Evolutionary conservation across 2,329 filamentous ascomycete genomes (phyloP).

Genomic region (Blastomyces parvus): DNA sequence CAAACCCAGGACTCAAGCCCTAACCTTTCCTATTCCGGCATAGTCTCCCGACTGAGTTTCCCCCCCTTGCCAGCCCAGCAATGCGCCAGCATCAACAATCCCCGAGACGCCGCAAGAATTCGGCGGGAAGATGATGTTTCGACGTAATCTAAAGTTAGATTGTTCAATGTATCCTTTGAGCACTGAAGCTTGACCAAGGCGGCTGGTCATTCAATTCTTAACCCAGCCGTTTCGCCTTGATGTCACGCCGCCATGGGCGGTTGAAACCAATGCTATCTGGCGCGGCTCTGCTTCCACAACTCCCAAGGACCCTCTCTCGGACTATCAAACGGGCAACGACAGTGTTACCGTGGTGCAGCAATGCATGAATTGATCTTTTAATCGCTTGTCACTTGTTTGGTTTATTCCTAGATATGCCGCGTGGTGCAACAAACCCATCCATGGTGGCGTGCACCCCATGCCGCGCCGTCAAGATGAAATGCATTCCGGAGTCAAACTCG

Average conservation of each 20-base stretch:
- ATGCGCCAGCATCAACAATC: neutral
- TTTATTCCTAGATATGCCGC: neutral
- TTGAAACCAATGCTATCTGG: neutral
- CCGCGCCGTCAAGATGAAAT: constrained; percentile 35
- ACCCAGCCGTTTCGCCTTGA: neutral
- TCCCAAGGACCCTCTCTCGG: neutral
- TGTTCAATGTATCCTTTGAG: neutral
- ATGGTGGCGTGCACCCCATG: constrained; percentile 29
- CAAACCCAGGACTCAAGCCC: neutral
- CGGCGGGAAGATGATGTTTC: neutral
- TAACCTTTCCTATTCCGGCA: neutral
- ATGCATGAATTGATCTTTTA: neutral
- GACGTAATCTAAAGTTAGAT: neutral
- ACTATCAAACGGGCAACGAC: neutral
- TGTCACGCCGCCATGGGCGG: neutral
- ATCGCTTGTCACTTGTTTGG: neutral
- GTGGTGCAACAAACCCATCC: constrained; percentile 8
- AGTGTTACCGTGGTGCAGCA: neutral
- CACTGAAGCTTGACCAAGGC: neutral
- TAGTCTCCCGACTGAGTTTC: neutral
- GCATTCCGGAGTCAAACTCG: constrained; percentile 19
- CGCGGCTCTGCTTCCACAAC: neutral
- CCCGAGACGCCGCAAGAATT: neutral
- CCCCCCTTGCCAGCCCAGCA: neutral
- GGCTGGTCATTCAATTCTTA: neutral